A percentile compares a stretch with the other conserved stretches of the same genome.
These are phyloP conservation scores for Eucalyptus tenuipes DNA, from an alignment of 345 rosid species.

Conservation along the genomic window DNA sequence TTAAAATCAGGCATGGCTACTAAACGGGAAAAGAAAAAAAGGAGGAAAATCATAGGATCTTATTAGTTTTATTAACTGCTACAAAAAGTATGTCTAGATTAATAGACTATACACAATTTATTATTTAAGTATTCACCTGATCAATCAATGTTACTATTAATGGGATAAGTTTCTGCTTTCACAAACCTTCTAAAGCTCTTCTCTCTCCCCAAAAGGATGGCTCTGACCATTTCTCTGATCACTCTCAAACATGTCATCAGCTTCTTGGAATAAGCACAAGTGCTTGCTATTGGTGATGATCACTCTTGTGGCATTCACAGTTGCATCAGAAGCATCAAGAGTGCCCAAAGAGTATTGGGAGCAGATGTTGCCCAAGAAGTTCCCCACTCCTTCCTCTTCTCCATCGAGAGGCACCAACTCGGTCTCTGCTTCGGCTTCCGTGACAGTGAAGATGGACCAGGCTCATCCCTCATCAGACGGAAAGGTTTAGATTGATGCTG, in stretches of 20 bases:
- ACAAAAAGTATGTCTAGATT: no score
- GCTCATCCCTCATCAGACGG: constrained; percentile 34
- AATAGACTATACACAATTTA: no score
- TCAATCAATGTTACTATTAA: no score
- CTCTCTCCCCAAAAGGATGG: neutral
- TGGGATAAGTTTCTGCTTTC: constrained; percentile 11
- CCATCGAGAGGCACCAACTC: constrained; percentile 91
- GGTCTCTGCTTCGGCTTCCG: constrained; percentile 25
- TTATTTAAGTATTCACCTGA: no score
- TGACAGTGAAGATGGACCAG: constrained; percentile 12
- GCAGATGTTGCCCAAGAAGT: constrained; percentile 87
- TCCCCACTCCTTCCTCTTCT: constrained; percentile 61
- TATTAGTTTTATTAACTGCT: no score
- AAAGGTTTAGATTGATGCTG: constrained; percentile 25
- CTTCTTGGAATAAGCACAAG: constrained; percentile 20
- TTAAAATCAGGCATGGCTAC: no score
- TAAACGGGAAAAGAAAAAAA: no score
- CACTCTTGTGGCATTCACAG: constrained; percentile 15
- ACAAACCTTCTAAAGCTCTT: constrained; percentile 24
- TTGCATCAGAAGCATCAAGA: constrained; percentile 46
- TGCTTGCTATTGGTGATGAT: constrained; percentile 2
- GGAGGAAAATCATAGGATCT: no score
- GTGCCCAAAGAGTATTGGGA: constrained; percentile 51
- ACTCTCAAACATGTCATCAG: neutral
- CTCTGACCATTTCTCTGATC: constrained; percentile 5